These are phyloP conservation scores for Lecanicillium sp. DNA, from an alignment of 2,329 filamentous ascomycete species.

Conservation along the genomic window DNA sequence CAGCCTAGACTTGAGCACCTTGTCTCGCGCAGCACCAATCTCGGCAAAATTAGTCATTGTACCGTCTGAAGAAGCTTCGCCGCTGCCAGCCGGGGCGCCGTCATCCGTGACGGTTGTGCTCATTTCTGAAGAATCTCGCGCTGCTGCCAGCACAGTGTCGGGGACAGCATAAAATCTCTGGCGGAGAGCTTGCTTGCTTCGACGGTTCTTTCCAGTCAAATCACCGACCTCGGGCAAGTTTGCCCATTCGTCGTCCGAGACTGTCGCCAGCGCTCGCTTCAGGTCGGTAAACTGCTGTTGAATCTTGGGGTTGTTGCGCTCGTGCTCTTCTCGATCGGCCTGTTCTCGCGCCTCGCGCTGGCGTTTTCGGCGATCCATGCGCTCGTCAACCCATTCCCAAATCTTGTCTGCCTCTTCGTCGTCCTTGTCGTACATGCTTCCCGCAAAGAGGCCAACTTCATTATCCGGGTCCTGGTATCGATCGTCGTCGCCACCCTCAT, in stretches of 20 bases:
- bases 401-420: conserved; percentile 97
- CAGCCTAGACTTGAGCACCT: conserved; percentile 87
- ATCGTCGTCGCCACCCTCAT: conserved; percentile 67
- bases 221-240: conserved; percentile 93
- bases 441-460: conserved; percentile 90
- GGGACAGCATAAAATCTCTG: conserved; percentile 93
- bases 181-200: conserved; percentile 72
- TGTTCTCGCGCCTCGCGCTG: conserved; percentile 94
- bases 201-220: conserved; percentile 85
- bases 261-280: conserved; percentile 78
- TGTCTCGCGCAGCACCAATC: conserved; percentile 92
- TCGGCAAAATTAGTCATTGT: conserved; percentile 98
- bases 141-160: conserved; percentile 86
- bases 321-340: conserved; percentile 88
- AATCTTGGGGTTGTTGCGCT: conserved; percentile 95
- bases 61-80: conserved; percentile 55
- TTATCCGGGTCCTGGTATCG: conserved; percentile 96
- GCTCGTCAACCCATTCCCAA: conserved; percentile 92
- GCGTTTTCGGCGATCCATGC: conserved; percentile 83
- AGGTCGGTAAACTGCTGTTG: conserved; percentile 95
- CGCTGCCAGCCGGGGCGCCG: conserved; percentile 35
- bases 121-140: conserved; percentile 70
- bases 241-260: conserved; percentile 95
- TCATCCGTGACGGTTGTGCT: conserved; percentile 86
- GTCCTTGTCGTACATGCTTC: conserved; percentile 92